These are phyloP conservation scores for Cordyceps pruinosa DNA, from an alignment of 2,329 filamentous ascomycete species.

Conservation along the genomic window DNA sequence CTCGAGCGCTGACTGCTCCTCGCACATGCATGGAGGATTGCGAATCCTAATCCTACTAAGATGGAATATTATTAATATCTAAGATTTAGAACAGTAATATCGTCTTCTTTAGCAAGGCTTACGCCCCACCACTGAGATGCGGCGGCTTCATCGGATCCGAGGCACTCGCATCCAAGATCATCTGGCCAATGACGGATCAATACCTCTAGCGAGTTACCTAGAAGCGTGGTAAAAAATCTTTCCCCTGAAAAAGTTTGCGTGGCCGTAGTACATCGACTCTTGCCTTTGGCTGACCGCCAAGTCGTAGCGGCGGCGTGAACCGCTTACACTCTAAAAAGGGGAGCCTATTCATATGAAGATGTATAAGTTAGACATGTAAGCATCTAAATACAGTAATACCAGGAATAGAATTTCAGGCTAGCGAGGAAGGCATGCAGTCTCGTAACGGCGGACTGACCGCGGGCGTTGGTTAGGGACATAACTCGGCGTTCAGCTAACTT, in stretches of 20 bases:
- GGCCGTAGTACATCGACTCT: background rate
- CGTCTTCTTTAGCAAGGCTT: background rate
- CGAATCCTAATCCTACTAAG: background rate
- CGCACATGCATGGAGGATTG: background rate
- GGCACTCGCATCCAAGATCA: background rate
- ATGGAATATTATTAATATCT: slow-evolving; percentile 8
- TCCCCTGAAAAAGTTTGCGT: background rate
- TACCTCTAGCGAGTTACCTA: background rate
- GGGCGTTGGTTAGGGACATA: background rate
- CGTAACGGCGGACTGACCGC: background rate
- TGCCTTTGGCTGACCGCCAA: background rate
- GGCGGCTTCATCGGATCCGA: background rate
- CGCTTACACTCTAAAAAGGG: background rate
- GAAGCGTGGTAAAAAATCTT: background rate
- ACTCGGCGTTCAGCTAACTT: slow-evolving; percentile 3
- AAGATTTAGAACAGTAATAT: slow-evolving; percentile 5
- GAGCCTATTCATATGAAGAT: background rate
- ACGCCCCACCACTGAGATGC: slow-evolving; percentile 3
- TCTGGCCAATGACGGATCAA: background rate
- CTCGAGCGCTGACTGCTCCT: background rate
- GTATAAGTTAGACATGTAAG: background rate
- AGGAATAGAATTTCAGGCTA: background rate
- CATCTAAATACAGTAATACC: background rate
- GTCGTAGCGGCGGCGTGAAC: background rate
- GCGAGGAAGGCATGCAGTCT: background rate